phyloP scores from a whole-genome alignment of 164 flowering plant genomes.

The Aristolochia fimbriata region DNA sequence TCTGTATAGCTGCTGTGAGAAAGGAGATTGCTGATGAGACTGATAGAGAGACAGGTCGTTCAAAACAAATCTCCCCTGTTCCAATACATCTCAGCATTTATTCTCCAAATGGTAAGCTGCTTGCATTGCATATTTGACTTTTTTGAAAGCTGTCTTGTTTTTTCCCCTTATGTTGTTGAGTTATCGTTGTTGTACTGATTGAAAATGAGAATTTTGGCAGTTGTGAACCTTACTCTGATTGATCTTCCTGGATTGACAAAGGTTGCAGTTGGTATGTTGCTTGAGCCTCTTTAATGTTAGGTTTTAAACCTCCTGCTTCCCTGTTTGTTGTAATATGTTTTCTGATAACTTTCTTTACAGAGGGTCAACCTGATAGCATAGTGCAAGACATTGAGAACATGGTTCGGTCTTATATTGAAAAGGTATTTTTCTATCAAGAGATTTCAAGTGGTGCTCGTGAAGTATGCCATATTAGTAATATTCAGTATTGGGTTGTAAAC shows the following conservation, averaged over 20 bases:
- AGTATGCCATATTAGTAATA: neutral
- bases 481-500: neutral
- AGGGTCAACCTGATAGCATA: conserved; percentile 71
- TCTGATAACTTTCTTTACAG: conserved; percentile 18
- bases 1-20: conserved; percentile 66
- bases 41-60: conserved; percentile 87
- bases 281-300: neutral
- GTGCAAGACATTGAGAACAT: conserved; percentile 78
- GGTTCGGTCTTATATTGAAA: conserved; percentile 82
- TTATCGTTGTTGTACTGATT: neutral
- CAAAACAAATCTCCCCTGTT: conserved; percentile 65
- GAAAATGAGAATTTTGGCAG: conserved; percentile 30
- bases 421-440: conserved; percentile 28
- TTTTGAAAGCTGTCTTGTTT: neutral
- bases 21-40: conserved; percentile 93
- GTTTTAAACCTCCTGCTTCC: neutral
- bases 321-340: conserved; percentile 5
- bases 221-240: conserved; percentile 89
- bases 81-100: conserved; percentile 91
- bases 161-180: neutral
- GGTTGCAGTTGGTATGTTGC: conserved; percentile 90
- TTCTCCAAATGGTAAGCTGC: conserved; percentile 75
- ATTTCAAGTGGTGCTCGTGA: neutral
- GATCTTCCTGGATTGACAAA: conserved; percentile 99
- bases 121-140: too few relatives aligned